These are phyloP conservation scores for Russula compacta DNA, from an alignment of 768 basidiomycete species.

Conservation along the genomic window DNA sequence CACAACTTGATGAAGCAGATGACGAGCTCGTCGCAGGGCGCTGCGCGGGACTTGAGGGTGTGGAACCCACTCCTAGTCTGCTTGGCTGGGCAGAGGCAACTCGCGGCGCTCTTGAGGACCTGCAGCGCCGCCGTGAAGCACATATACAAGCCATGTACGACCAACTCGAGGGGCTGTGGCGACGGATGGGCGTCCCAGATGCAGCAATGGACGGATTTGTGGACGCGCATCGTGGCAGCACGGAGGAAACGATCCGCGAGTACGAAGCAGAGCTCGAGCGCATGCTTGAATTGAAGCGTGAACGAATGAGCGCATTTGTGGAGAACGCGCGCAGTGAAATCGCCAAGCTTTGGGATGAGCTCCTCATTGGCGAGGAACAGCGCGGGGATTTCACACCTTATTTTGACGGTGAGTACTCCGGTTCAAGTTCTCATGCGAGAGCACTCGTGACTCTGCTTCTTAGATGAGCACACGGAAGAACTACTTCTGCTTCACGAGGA, in stretches of 20 bases:
- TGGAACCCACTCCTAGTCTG: constrained; percentile 72
- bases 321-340: constrained; percentile 77
- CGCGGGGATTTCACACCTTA: constrained; percentile 73
- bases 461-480: constrained; percentile 87
- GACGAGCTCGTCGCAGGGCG: constrained; percentile 25
- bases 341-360: constrained; percentile 68
- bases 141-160: constrained; percentile 94
- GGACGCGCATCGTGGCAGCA: constrained; percentile 75
- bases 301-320: constrained; percentile 81
- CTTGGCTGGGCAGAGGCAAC: constrained; percentile 59
- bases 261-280: constrained; percentile 88
- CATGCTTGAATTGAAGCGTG: constrained; percentile 82
- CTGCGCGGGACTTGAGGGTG: constrained; percentile 51
- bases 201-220: constrained; percentile 88
- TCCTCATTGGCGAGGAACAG: constrained; percentile 81
- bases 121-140: constrained; percentile 65
- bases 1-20: constrained; percentile 16
- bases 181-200: constrained; percentile 71
- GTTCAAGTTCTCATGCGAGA: background rate
- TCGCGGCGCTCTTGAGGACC: constrained; percentile 53
- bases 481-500: constrained; percentile 76
- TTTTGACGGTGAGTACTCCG: constrained; percentile 55
- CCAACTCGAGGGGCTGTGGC: constrained; percentile 86
- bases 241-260: constrained; percentile 62
- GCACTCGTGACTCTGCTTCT: background rate